A percentile compares a stretch with the other conserved stretches of the same genome.
These are phyloP conservation scores for Eucalyptus pauciflora DNA, from an alignment of 345 rosid genomes.

Conservation along the genomic window DNA sequence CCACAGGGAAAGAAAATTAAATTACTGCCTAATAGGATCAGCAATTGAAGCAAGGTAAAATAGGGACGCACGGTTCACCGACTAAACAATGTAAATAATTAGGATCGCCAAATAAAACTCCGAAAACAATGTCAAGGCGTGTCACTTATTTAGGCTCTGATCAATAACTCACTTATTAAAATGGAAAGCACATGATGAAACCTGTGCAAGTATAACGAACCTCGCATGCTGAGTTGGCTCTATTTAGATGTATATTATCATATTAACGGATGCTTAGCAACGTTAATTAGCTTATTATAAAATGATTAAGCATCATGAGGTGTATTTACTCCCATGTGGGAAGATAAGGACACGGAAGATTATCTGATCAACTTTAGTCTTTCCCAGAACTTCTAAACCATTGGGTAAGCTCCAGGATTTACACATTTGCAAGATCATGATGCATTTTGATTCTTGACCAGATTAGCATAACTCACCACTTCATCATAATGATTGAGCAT, in stretches of 20 bases:
- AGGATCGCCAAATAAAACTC: not conserved
- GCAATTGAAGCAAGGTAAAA: not conserved
- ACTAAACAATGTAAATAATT: not conserved
- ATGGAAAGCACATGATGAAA: not conserved
- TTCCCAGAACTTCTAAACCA: not conserved
- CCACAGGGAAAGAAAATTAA: not conserved
- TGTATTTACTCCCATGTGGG: not conserved
- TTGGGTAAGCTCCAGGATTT: not conserved
- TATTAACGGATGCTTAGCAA: not conserved
- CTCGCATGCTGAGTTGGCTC: not conserved
- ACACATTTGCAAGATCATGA: not conserved
- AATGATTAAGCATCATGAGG: not conserved
- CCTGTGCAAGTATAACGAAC: not conserved
- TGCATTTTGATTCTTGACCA: not conserved
- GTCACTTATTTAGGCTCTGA: not conserved
- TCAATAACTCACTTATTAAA: not conserved
- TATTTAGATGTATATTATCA: not conserved
- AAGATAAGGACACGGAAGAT: not conserved
- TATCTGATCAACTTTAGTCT: not conserved
- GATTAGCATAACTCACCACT: accelerated
- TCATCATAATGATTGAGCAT: not conserved
- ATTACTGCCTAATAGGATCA: not conserved
- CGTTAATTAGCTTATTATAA: not conserved
- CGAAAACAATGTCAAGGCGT: not conserved
- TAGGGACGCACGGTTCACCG: not conserved